Evolutionary conservation across 1,284 basidiomycete genomes (phyloP), one percentile per base, ranked within the genome.

Genomic region (Apiotrichum veenhuisii): DNA sequence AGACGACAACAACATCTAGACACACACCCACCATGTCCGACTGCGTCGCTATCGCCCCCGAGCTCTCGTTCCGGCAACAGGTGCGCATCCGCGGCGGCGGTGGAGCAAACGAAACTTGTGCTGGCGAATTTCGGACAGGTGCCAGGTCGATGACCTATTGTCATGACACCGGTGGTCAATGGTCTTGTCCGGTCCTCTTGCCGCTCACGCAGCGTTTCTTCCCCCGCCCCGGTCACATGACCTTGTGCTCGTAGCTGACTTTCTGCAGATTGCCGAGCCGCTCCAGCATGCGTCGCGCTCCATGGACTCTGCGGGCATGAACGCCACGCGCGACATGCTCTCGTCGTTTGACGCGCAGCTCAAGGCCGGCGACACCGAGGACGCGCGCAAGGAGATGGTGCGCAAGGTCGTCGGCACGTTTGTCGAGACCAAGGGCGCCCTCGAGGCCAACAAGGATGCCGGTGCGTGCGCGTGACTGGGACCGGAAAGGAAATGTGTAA

Each of bases 61-160:
- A 93, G 77, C 88, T 91, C 57, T 89, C 91, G 1, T 92, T 90
- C 70, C 84, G 87, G 72, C 88, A 91, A 75, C 88, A 91, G 84
- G 89, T 89, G 70, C 62, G 68, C 42, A 33, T 34, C 27, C 26
- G 26, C 44, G 44, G 15, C 14, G 9, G 25, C 44, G 18, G 26
- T 25, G 17, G 27, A 18, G 10, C 14, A 33, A 14, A 33, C 5
- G 27, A 9, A 20, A 23, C 20, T 17, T 14, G 5, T 12, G 18
- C 15, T 18, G 15, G 14, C 17, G 18, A 20, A 22, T 41, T 22
- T 11, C 10, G 10, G 40, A n/a, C n/a, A n/a, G n/a, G n/a, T n/a
- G n/a, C n/a, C n/a, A n/a, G n/a, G n/a, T n/a, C n/a, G n/a, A n/a
- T n/a, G n/a, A n/a, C n/a, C n/a, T n/a, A n/a, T n/a, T n/a, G n/a